A percentile compares a stretch with the other conserved stretches of the same genome.
phyloP scores from a whole-genome alignment of 257 asterid genomes.

The Knoxia roxburghii region DNA sequence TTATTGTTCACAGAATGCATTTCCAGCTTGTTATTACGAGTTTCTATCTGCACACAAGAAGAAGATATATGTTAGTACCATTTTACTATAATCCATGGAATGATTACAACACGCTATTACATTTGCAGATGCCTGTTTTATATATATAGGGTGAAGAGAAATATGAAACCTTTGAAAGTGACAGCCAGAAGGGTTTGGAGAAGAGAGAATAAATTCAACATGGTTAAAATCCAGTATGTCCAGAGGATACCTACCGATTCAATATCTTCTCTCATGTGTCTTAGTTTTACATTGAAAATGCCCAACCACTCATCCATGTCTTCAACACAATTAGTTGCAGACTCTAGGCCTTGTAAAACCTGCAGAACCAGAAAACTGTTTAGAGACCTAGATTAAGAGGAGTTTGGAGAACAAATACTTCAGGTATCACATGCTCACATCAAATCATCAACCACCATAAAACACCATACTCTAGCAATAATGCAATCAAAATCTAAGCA shows the following conservation, averaged over 20 bases:
- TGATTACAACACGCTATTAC: neutral
- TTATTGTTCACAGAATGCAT: slow-evolving; percentile 93
- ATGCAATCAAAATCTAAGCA: neutral
- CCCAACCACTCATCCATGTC: slow-evolving; percentile 99
- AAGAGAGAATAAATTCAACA: neutral
- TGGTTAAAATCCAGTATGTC: slow-evolving; percentile 10
- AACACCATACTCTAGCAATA: neutral
- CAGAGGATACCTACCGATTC: slow-evolving; percentile 63
- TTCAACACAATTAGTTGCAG: slow-evolving; percentile 79
- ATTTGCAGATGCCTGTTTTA: neutral
- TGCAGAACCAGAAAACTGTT: slow-evolving; percentile 32
- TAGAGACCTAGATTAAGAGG: slow-evolving; percentile 2
- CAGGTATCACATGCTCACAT: neutral
- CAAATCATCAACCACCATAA: neutral
- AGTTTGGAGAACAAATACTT: neutral
- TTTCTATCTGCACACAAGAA: slow-evolving; percentile 70
- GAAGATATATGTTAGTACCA: slow-evolving; percentile 9
- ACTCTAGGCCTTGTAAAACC: slow-evolving; percentile 84
- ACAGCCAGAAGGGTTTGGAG: neutral
- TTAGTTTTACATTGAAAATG: slow-evolving; percentile 85
- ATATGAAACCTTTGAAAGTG: neutral
- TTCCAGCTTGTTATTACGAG: slow-evolving; percentile 92
- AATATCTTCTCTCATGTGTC: slow-evolving; percentile 99
- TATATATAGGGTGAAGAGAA: neutral
- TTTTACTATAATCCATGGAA: neutral